Conservation (phyloP, 768 basidiomycete species). For the Guyanaporus albipodus region DNA sequence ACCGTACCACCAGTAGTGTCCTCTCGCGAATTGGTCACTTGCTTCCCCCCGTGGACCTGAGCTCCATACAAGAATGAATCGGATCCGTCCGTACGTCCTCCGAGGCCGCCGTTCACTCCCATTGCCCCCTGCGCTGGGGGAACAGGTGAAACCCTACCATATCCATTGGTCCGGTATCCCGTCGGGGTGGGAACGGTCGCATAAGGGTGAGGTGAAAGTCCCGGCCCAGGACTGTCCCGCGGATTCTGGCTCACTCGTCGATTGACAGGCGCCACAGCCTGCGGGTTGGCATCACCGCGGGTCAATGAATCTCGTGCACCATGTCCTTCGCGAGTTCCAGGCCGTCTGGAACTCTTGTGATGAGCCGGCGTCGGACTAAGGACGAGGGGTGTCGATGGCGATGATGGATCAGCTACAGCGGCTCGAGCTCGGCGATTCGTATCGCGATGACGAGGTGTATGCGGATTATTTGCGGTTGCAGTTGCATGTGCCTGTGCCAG, state of each 20-base stretch:
- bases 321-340: slow-evolving; percentile 44
- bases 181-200: slow-evolving; percentile 58
- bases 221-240: slow-evolving; percentile 42
- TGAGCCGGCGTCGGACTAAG: slow-evolving; percentile 64
- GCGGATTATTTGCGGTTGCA: slow-evolving; percentile 51
- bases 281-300: slow-evolving; percentile 51
- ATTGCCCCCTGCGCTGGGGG: slow-evolving; percentile 34
- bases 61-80: slow-evolving; percentile 66
- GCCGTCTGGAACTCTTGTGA: slow-evolving; percentile 53
- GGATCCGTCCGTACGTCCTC: slow-evolving; percentile 49
- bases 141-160: slow-evolving; percentile 54
- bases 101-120: slow-evolving; percentile 37
- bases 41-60: slow-evolving; percentile 47
- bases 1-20: slow-evolving; percentile 44
- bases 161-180: slow-evolving; percentile 51
- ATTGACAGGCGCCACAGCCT: slow-evolving; percentile 62
- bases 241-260: slow-evolving; percentile 67
- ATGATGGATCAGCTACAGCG: slow-evolving; percentile 51
- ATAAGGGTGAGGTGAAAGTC: slow-evolving; percentile 66
- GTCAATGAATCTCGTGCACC: slow-evolving; percentile 45
- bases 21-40: slow-evolving; percentile 49
- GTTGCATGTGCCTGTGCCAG: slow-evolving; percentile 53
- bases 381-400: slow-evolving; percentile 57
- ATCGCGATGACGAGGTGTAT: slow-evolving; percentile 52
- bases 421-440: slow-evolving; percentile 47